These are phyloP conservation scores for Chaetomium strumarium DNA, from an alignment of 2,329 filamentous ascomycete genomes.

Conservation along the genomic window DNA sequence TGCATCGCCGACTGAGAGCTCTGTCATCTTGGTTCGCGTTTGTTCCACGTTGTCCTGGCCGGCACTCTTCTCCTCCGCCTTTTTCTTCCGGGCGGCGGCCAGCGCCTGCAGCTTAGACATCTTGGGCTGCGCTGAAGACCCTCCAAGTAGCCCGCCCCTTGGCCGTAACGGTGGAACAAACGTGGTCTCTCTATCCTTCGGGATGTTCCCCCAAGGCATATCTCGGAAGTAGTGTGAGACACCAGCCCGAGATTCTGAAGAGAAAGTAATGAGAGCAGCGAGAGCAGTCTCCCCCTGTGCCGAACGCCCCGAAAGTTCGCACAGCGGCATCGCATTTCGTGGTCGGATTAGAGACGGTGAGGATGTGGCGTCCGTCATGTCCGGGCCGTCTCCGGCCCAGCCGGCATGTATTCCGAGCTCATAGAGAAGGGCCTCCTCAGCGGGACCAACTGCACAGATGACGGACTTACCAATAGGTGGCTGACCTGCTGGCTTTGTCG, in stretches of 20 bases:
- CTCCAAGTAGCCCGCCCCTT: constrained; percentile 69
- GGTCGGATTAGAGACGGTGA: background rate
- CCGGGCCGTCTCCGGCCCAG: constrained; percentile 15
- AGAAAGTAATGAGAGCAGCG: background rate
- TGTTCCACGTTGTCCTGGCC: constrained; percentile 28
- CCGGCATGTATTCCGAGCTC: constrained; percentile 9
- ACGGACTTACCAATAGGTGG: constrained; percentile 23
- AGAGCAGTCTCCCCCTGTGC: background rate
- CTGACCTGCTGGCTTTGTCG: constrained; percentile 20
- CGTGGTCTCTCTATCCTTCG: constrained; percentile 57
- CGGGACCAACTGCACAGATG: constrained; percentile 9
- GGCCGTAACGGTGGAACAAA: constrained; percentile 53
- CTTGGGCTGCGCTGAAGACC: constrained; percentile 59
- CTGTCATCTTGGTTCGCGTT: constrained; percentile 22
- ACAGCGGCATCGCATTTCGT: constrained; percentile 18
- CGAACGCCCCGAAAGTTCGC: constrained; percentile 12
- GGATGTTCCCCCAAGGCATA: constrained; percentile 77
- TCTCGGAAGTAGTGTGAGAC: constrained; percentile 68
- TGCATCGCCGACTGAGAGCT: constrained; percentile 20
- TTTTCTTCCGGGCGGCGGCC: constrained; percentile 80
- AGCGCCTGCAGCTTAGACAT: constrained; percentile 87
- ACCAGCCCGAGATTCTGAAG: constrained; percentile 20
- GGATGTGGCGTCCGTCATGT: constrained; percentile 6
- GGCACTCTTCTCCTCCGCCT: constrained; percentile 53
- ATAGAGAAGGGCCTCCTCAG: background rate